phyloP scores from a whole-genome alignment of 805 yeast species.

The Deakozyma indianensis region DNA sequence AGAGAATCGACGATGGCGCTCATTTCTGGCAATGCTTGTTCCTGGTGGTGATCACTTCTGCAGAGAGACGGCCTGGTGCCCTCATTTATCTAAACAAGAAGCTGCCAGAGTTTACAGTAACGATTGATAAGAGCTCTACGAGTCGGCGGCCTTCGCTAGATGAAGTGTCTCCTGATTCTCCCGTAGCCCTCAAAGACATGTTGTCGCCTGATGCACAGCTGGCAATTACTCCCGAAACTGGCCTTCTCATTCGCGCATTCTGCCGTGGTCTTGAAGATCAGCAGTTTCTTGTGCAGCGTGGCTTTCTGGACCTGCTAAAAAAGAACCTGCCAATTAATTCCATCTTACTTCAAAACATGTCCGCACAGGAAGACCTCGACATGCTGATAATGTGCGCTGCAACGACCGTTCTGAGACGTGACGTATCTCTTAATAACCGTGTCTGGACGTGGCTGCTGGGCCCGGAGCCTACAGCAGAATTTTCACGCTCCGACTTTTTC shows the following conservation, averaged over 20 bases:
- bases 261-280: slow-evolving; percentile 55
- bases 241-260: slow-evolving; percentile 61
- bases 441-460: slow-evolving; percentile 91
- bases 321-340: slow-evolving; percentile 54
- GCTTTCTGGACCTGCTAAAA: slow-evolving; percentile 69
- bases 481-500: slow-evolving; percentile 42
- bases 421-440: slow-evolving; percentile 89
- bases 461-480: slow-evolving; percentile 34
- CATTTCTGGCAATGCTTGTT: slow-evolving; percentile 82
- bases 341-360: slow-evolving; percentile 33
- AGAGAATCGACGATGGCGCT: slow-evolving; percentile 44
- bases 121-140: neutral
- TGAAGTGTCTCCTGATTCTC: neutral
- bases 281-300: slow-evolving; percentile 64
- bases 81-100: slow-evolving; percentile 56
- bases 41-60: slow-evolving; percentile 57
- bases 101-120: slow-evolving; percentile 17
- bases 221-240: slow-evolving; percentile 64
- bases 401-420: slow-evolving; percentile 58
- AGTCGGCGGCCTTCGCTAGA: neutral
- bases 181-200: neutral
- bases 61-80: slow-evolving; percentile 75
- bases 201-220: slow-evolving; percentile 40
- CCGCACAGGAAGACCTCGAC: slow-evolving; percentile 40
- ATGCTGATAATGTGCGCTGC: slow-evolving; percentile 49